A percentile compares a stretch with the other conserved stretches of the same genome.
These are phyloP conservation scores for Candida lessepsii DNA, from an alignment of 805 yeast genomes.

Conservation along the genomic window DNA sequence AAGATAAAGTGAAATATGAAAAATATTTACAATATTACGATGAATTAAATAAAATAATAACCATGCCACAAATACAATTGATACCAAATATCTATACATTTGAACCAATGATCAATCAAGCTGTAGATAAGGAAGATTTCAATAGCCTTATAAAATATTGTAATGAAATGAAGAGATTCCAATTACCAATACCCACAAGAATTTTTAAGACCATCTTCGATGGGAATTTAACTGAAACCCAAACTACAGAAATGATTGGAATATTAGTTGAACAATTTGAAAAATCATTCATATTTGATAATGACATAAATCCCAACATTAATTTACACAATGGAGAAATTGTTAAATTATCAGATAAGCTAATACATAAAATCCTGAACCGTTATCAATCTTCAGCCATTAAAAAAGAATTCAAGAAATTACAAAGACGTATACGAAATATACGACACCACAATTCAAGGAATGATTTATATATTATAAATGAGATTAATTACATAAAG, in stretches of 20 bases:
- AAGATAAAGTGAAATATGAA: conserved; percentile 5
- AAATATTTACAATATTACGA: conserved; percentile 11
- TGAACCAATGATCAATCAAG: conserved; percentile 18
- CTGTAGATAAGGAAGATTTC: conserved; percentile 3
- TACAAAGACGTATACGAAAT: background rate
- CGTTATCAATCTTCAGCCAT: background rate
- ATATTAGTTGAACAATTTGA: conserved; percentile 16
- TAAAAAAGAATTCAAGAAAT: background rate
- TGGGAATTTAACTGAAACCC: conserved; percentile 9
- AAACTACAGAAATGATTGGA: conserved; percentile 14
- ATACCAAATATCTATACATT: conserved; percentile 21
- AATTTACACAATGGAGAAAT: conserved; percentile 1
- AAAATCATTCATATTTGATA: conserved; percentile 14
- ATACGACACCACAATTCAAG: background rate
- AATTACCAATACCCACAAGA: conserved; percentile 33
- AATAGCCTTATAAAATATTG: conserved; percentile 10
- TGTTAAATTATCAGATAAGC: conserved; percentile 23
- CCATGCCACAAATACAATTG: conserved; percentile 5
- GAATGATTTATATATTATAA: conserved; percentile 16
- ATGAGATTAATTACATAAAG: conserved; percentile 23
- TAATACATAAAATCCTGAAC: conserved; percentile 15
- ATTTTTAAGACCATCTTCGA: conserved; percentile 23
- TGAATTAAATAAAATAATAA: conserved; percentile 2
- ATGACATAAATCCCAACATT: conserved; percentile 10
- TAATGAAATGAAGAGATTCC: conserved; percentile 14